Base-by-base conservation (phyloP, 257 asterid species). In the Sherardia arvensis region DNA sequence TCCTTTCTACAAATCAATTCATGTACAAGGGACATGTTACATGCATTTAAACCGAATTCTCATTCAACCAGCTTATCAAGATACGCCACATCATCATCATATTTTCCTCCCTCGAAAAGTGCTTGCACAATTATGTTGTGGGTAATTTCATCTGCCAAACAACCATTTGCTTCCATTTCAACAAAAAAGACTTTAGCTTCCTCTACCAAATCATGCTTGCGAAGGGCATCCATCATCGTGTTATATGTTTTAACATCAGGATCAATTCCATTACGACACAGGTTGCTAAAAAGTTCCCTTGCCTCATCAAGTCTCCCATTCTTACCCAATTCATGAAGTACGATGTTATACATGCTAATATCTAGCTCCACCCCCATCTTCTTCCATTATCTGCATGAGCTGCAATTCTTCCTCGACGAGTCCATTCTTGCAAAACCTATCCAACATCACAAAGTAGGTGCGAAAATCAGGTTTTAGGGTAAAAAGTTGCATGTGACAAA, bases 241-340 rank as follows among this genome's bases (percentile, higher is more conserved):
- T 4, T 78, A 71, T 71, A 78, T 14, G 76, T 68, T 15, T 29
- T n/a, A 33, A 56, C 69, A 61, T 71, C 59, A 49, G 64, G 66
- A 21, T 66, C 59, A n/a, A 54, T 5, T 22, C 74, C 72, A 26
- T 58, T 59, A 0, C 11, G 65, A 68, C 47, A 38, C 6, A 71
- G 34, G 3, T 4, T 1, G 53, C 59, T 25, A 9, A 67, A 71
- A 30, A 64, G 7, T 5, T 8, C 23, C 11, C 4, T 8, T 21
- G 72, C 80, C n/a, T 1, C 1, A 23, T 26, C 53, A 8, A 63
- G 54, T 28, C 66, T 64, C 18, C 66, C 63, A 33, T 26, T 34
- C 56, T 61, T 65, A 75, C 38, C 33, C 78, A 78, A 49, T 11
- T 68, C 79, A 49, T 38, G 53, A 8, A 73, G 51, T 5, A 72